Conservation (phyloP, 805 yeast species). For the Nakazawaea ernobii region DNA sequence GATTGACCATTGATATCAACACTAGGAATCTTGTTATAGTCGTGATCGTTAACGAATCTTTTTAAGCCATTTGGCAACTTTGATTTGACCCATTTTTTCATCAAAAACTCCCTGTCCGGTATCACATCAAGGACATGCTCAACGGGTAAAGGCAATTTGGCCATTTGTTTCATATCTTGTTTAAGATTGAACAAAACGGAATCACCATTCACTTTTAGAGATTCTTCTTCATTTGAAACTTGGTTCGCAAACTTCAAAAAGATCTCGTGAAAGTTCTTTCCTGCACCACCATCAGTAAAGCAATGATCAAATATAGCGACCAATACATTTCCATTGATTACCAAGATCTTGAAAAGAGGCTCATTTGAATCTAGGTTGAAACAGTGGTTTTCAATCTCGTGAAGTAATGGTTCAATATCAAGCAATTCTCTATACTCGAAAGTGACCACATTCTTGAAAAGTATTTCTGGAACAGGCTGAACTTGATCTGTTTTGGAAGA, state of each 20-base stretch:
- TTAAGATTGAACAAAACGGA: conserved; percentile 1
- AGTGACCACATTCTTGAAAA: conserved; percentile 3
- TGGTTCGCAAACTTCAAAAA: conserved; percentile 25
- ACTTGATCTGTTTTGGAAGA: conserved; percentile 4
- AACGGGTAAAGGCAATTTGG: neutral
- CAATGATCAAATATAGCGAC: conserved; percentile 5
- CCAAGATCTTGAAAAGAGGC: conserved; percentile 2
- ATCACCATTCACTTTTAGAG: conserved; percentile 20
- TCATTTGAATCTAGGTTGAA: conserved; percentile 2
- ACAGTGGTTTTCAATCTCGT: conserved; percentile 3
- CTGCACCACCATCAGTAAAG: conserved; percentile 10
- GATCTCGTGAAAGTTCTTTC: conserved; percentile 6
- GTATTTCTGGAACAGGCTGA: neutral
- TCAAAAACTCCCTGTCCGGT: neutral
- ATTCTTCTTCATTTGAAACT: conserved; percentile 27
- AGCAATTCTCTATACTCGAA: neutral
- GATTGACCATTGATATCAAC: neutral
- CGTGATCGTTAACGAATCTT: conserved; percentile 2
- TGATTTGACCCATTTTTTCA: neutral
- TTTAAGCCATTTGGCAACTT: neutral
- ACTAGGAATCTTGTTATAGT: conserved; percentile 1
- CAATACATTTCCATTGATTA: conserved; percentile 1
- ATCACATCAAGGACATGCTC: neutral
- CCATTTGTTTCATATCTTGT: neutral
- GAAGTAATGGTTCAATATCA: neutral